A percentile compares a stretch with the other conserved stretches of the same genome.
Evolutionary conservation across 148 eudicot genomes (phyloP).

Genomic region (Vaccinium macrocarpon): DNA sequence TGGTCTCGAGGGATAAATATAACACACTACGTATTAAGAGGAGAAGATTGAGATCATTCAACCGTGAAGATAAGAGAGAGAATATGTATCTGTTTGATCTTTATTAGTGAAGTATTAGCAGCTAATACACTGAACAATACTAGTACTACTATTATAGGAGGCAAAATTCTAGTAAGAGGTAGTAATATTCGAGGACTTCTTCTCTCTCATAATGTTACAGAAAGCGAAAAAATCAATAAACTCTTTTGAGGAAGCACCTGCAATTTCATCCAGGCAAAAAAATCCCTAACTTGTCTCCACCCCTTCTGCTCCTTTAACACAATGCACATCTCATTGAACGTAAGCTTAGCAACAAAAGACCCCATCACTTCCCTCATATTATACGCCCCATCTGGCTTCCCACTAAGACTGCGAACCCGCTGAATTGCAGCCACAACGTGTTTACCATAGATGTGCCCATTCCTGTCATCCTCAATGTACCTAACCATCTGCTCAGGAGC

Average conservation of each 20-base stretch:
- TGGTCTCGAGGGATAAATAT: too few species aligned
- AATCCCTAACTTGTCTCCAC: conserved; percentile 82
- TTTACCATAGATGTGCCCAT: conserved; percentile 76
- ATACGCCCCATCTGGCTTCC: conserved; percentile 49
- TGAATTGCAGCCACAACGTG: conserved; percentile 85
- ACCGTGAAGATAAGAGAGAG: too few species aligned
- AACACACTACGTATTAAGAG: too few species aligned
- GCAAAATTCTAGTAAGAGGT: too few species aligned
- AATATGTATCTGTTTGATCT: too few species aligned
- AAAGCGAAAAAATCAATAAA: background rate
- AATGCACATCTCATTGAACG: conserved; percentile 82
- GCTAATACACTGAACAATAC: too few species aligned
- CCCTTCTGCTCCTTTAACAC: conserved; percentile 82
- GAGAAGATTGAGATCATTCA: too few species aligned
- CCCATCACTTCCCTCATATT: conserved; percentile 81
- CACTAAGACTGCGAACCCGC: conserved; percentile 60
- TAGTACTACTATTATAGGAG: too few species aligned
- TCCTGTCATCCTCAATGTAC: conserved; percentile 76
- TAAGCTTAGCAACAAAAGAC: conserved; percentile 73
- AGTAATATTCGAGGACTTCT: too few species aligned
- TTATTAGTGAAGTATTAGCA: too few species aligned
- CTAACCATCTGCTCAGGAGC: conserved; percentile 87
- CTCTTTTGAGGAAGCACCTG: conserved; percentile 42
- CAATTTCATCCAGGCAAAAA: conserved; percentile 93
- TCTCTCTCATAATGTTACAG: too few species aligned